Base-by-base conservation (phyloP, 163 green algal species). In the Picocystis sp. region DNA sequence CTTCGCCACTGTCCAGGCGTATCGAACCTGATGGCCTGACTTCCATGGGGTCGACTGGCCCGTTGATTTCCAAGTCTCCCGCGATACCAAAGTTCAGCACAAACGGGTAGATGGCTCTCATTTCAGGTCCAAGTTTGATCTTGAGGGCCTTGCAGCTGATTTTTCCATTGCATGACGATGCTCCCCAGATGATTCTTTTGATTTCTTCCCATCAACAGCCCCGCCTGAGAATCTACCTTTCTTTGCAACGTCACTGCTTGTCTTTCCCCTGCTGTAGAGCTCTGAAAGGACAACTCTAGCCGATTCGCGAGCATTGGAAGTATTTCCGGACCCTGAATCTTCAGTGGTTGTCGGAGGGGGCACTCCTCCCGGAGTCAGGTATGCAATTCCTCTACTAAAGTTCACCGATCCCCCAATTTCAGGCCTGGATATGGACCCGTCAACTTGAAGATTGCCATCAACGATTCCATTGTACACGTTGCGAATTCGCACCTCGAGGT, bases 31-130 rank as follows among this genome's bases (percentile, higher is more conserved):
- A 47, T 2, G 76, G 63, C 11, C 55, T 49, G 29, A 92, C 52
- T 14, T 56, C 50, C 3, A 62, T 50, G 0, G 82, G 76, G 47
- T 82, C 61, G 1, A 77, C 76, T 1, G 70, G 57, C 25, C 86
- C 86, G 22, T 59, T 75, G 13, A 94, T 51, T 13, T 69, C 62
- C 24, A 95, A 55, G 60, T 85, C 60, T 5, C 88, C 88, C 12
- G 50, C 60, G 3, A 93, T 63, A 3, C 65, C 73, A 60, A 95
- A 78, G 62, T 92, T 92, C 48, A 93, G 64, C 41, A 95, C 82
- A 42, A 95, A 73, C 1, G 87, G 87, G 64, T 93, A 92, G 48
- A 87, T 65, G 2, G 81, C 78, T 1, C 82, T 60, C 55, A 95
- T 73, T 58, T 97, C 87, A 1, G 87, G 87, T 2, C 87, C 87